Evolutionary conservation across 768 basidiomycete genomes (phyloP).

Genomic region (Suillus brevipes): DNA sequence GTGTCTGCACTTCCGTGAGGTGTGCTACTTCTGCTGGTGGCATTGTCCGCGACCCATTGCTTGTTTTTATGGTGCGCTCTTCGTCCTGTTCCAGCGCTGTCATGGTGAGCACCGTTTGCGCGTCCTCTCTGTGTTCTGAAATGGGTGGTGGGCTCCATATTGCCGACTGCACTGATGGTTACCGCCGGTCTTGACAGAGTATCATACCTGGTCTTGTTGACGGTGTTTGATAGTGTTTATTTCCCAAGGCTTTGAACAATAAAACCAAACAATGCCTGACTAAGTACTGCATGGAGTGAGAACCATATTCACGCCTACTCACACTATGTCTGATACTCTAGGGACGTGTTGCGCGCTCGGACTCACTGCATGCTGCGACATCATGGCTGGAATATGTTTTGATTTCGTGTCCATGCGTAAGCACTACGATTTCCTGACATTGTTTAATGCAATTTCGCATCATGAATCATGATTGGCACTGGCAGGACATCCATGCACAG

Average conservation of each 20-base stretch:
- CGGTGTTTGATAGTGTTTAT: constrained; percentile 12
- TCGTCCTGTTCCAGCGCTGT: constrained; percentile 22
- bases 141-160: constrained; percentile 29
- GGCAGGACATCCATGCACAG: constrained; percentile 23
- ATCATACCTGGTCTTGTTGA: constrained; percentile 1
- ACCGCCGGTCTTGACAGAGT: neutral
- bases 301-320: neutral
- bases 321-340: constrained; percentile 22
- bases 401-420: constrained; percentile 26
- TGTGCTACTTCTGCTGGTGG: constrained; percentile 35
- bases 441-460: neutral
- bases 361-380: constrained; percentile 22
- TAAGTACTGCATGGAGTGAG: too few relatives aligned
- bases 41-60: constrained; percentile 55
- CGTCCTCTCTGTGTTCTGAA: constrained; percentile 23
- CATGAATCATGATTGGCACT: too few relatives aligned
- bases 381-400: constrained; percentile 23
- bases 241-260: constrained; percentile 11
- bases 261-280: neutral
- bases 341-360: constrained; percentile 23
- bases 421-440: neutral
- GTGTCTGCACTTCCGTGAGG: constrained; percentile 41
- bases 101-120: constrained; percentile 22
- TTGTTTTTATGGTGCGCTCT: constrained; percentile 51
- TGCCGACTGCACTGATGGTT: constrained; percentile 13